Base-by-base conservation (phyloP, 371 early-diverging fungal species). In the Fennellomyces sp. region DNA sequence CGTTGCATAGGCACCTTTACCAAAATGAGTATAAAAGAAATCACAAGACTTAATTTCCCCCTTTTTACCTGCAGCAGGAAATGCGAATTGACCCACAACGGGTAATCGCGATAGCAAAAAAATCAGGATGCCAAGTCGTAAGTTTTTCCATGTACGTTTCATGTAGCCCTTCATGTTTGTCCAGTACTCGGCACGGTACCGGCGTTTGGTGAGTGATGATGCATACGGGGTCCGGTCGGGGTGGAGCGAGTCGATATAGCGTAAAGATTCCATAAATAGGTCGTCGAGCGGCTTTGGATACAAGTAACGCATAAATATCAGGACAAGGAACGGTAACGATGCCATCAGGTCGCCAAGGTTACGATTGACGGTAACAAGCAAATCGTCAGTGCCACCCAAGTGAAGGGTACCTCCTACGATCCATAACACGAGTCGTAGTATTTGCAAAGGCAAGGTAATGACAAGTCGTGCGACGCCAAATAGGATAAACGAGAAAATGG, bases 241-340 rank as follows among this genome's bases (percentile, higher is more conserved):
- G 48, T 81, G 66, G 0, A 52, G 56, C 2, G 64, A 50, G 42
- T 85, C 86, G 17, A 85, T 61, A 45, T 75, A 81, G 15, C 67
- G 55, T 23, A 88, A 28, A 1, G 82, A 81, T 45, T 85, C 86
- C 61, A 88, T 72, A 63, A 88, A 88, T 31, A 88, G 71, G 26
- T 81, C 80, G 52, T 88, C 87, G 53, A 88, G 63, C 13, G 86
- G 85, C 54, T 86, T 79, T 2, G 89, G 85, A 55, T 88, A 86
- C 10, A 85, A 47, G 52, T 87, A 85, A n/a, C 85, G 73, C 73
- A 88, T 75, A 53, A 85, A 83, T 41, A 88, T 36, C 15, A 88
- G 47, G 0, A 79, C 84, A 7, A 82, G 42, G 17, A 87, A 65
- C 2, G 89, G 89, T 15, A 84, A 54, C 4, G 75, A 74, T 10